Evolutionary conservation across 768 basidiomycete genomes (phyloP).

Genomic region (Pholiota molesta): DNA sequence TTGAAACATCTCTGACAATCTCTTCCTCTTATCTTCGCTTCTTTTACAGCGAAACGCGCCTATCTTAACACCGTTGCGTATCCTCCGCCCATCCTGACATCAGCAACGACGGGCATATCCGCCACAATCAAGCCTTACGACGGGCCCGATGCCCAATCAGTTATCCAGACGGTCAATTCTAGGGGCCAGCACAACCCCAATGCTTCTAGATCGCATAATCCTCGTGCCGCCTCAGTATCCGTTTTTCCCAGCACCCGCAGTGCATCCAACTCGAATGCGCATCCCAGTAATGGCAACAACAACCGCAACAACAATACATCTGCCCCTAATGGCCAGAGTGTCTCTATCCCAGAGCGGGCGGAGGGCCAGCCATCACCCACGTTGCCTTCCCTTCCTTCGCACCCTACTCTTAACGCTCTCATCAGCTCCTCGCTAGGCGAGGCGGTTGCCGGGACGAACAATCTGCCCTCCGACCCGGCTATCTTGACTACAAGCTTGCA

Average conservation of each 20-base stretch:
- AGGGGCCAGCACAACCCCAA: conserved; percentile 65
- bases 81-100: conserved; percentile 72
- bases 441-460: conserved; percentile 45
- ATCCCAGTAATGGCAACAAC: conserved; percentile 35
- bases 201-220: conserved; percentile 72
- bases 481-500: conserved; percentile 63
- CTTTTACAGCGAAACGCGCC: conserved; percentile 80
- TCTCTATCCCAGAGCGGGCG: conserved; percentile 55
- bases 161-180: conserved; percentile 83
- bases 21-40: conserved; percentile 7
- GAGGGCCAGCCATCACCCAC: conserved; percentile 77
- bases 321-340: conserved; percentile 37
- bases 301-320: conserved; percentile 34
- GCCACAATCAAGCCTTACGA: conserved; percentile 90
- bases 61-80: conserved; percentile 89
- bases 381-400: conserved; percentile 76
- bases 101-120: conserved; percentile 49
- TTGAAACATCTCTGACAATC: not conserved
- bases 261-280: conserved; percentile 40
- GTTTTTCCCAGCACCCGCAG: conserved; percentile 59
- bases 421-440: conserved; percentile 74
- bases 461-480: conserved; percentile 63
- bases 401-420: conserved; percentile 83
- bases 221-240: conserved; percentile 69
- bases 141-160: conserved; percentile 86